Conservation (phyloP, 768 basidiomycete genomes). For the Imleria badia region DNA sequence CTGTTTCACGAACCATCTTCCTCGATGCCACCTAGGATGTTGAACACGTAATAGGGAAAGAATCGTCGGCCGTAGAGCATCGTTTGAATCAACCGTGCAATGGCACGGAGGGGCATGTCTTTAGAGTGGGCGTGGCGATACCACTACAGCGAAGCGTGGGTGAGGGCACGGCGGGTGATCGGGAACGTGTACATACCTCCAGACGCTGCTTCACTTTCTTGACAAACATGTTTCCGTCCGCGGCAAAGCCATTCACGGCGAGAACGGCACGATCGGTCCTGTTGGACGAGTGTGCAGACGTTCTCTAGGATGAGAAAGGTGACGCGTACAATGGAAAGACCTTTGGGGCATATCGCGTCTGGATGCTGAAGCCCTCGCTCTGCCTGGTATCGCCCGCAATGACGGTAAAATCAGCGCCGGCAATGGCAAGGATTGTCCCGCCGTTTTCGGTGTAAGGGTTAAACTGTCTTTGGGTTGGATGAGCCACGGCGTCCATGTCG, state of each 20-base stretch:
- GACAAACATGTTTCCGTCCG: constrained; percentile 97
- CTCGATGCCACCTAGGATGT: constrained; percentile 94
- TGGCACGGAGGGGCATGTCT: constrained; percentile 94
- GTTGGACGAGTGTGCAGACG: constrained; percentile 4
- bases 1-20: constrained; percentile 74
- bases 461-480: constrained; percentile 62
- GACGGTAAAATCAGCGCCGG: constrained; percentile 90
- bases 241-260: constrained; percentile 96
- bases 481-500: constrained; percentile 14
- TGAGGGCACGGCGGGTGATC: not conserved
- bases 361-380: constrained; percentile 96
- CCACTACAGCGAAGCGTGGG: constrained; percentile 57
- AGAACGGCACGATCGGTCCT: constrained; percentile 93
- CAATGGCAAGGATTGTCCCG: constrained; percentile 94
- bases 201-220: constrained; percentile 94
- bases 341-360: constrained; percentile 95
- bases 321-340: constrained; percentile 83
- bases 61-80: constrained; percentile 96
- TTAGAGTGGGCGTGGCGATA: constrained; percentile 96
- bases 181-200: constrained; percentile 60
- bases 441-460: constrained; percentile 93
- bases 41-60: constrained; percentile 98
- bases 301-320: no score
- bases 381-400: constrained; percentile 97
- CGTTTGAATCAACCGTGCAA: constrained; percentile 97